phyloP scores from a whole-genome alignment of 2,329 filamentous ascomycete genomes.

The Fusarium newnesense region DNA sequence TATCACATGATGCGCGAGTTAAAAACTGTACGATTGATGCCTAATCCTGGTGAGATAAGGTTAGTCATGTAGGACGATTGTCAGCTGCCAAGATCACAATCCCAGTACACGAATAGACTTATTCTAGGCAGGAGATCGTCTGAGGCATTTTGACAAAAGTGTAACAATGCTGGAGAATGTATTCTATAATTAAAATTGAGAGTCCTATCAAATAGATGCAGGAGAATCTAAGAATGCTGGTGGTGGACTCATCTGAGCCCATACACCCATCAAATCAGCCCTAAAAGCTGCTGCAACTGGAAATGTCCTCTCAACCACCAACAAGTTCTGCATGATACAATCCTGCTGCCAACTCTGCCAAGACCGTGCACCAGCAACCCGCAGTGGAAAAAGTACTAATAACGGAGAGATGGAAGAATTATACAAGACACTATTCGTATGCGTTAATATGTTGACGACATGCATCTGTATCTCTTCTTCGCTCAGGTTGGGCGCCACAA shows the following conservation, averaged over 20 bases:
- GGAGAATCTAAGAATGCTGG: background rate
- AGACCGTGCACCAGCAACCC: conserved; percentile 49
- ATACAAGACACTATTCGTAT: conserved; percentile 28
- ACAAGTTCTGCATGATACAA: conserved; percentile 34
- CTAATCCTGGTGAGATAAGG: conserved; percentile 8
- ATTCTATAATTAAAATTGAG: background rate
- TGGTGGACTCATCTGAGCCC: conserved; percentile 15
- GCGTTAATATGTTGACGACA: conserved; percentile 39
- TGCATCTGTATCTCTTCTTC: conserved; percentile 37
- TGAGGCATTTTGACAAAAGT: background rate
- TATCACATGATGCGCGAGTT: conserved; percentile 29
- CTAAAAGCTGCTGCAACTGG: conserved; percentile 43
- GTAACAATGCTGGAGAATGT: background rate
- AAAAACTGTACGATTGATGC: conserved; percentile 11
- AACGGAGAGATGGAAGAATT: conserved; percentile 44
- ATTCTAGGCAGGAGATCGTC: background rate
- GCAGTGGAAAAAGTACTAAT: conserved; percentile 48
- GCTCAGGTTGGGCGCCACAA: conserved; percentile 38
- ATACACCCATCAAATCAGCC: conserved; percentile 34
- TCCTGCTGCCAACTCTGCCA: conserved; percentile 36
- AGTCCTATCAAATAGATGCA: background rate
- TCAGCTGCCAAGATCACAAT: conserved; percentile 15
- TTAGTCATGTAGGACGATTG: background rate
- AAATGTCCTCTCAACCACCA: conserved; percentile 35
- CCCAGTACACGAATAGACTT: background rate